Evolutionary conservation across 164 flowering plant genomes (phyloP).

Genomic region (Annona cherimola): DNA sequence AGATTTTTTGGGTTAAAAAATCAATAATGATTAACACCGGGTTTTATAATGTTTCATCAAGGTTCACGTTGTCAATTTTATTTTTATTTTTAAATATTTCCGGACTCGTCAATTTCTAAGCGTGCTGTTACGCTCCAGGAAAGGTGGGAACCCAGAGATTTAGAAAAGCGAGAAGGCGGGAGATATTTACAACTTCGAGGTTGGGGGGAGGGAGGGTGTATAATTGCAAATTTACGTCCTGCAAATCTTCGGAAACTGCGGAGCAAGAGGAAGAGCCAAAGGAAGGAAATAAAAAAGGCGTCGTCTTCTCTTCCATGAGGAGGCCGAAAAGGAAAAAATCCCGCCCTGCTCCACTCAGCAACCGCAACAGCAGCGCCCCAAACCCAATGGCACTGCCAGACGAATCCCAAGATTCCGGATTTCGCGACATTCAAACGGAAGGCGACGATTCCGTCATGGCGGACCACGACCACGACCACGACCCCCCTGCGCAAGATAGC

Average conservation of each 20-base stretch:
- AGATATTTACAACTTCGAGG: too few species aligned
- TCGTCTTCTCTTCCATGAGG: background rate
- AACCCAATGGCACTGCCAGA: constrained; percentile 1
- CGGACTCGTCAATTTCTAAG: too few species aligned
- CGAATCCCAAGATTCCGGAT: constrained; percentile 10
- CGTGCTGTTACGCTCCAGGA: too few species aligned
- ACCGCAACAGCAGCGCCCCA: background rate
- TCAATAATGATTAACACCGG: too few species aligned
- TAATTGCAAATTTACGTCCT: too few species aligned
- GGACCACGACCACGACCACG: background rate
- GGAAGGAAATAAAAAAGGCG: background rate
- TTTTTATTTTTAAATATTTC: too few species aligned
- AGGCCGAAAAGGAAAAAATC: background rate
- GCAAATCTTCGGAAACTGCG: background rate
- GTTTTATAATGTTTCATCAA: too few species aligned
- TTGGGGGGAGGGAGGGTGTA: too few species aligned
- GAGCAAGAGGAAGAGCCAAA: background rate
- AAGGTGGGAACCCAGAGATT: too few species aligned
- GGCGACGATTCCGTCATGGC: background rate
- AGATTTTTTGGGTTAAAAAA: too few species aligned
- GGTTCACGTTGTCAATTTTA: too few species aligned
- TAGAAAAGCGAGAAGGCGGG: too few species aligned
- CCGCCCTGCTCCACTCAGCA: background rate
- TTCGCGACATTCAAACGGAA: background rate
- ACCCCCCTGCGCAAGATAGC: background rate